Base-by-base conservation (phyloP, 1,139 yeast genomes). In the Pichia sp. region DNA sequence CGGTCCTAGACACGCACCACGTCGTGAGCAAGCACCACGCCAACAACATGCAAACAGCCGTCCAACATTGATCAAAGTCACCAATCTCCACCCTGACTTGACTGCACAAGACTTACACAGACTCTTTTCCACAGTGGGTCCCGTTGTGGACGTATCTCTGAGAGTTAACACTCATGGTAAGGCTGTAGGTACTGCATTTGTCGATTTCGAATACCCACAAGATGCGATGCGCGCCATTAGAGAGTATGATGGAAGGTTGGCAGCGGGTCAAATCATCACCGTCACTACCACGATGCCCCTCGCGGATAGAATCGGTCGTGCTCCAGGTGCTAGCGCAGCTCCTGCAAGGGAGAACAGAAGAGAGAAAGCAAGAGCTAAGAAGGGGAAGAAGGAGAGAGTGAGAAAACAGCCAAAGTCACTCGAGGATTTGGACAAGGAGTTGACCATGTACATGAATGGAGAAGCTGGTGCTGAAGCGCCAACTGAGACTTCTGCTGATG, bases 401-500 rank as follows among this genome's bases (percentile, higher is more conserved):
- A 17, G 12, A n/a, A 30, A 21, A 19, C 34, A 52, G 43, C 61
- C 60, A 4, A 74, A 76, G 49, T 65, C 81, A 0, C 70, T 74
- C 3, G 93, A 80, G 46, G 91, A 81, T 42, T 69, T 86, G 52
- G 95, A 86, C 58, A 78, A 76, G n/a, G 94, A 86, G 55, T 67
- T 86, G 55, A 76, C 72, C 33, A 80, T 73, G 15, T 86, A 85
- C 45, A 57, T 59, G 63, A 51, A 50, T 32, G 53, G 43, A 4
- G 49, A 27, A 15, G 40, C 23, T n/a, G 35, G 28, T 20, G 31
- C 20, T 12, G n/a, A 14, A 22, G 23, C 23, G 5, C 28, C 22
- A 9, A 20, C 11, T 13, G 35, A 34, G 12, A 21, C 28, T 17
- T 35, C 30, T 11, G 38, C 32, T 19, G 28, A 32, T 13, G 23